phyloP scores from a whole-genome alignment of 2,329 filamentous ascomycete genomes.

The Aphanocladium album region DNA sequence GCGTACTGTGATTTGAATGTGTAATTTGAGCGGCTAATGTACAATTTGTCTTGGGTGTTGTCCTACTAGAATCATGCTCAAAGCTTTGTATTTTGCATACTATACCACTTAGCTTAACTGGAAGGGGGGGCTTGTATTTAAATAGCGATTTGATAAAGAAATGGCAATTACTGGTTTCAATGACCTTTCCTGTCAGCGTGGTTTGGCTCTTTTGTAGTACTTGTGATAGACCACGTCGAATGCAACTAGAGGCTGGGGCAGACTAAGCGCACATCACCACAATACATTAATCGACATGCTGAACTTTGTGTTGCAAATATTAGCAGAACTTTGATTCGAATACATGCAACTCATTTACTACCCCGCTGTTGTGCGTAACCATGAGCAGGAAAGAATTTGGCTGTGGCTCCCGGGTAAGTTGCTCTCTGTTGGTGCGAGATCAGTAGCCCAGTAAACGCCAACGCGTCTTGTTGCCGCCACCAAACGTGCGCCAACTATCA shows the following conservation, averaged over 20 bases:
- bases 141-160: background rate
- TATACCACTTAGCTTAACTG: conserved; percentile 3
- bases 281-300: no score
- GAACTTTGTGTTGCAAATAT: no score
- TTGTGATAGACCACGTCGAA: no score
- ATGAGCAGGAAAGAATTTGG: no score
- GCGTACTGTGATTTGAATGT: conserved; percentile 9
- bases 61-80: background rate
- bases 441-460: background rate
- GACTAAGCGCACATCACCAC: no score
- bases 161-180: background rate
- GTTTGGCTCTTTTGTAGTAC: no score
- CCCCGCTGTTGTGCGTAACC: no score
- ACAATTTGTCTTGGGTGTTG: conserved; percentile 6
- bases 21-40: conserved; percentile 6
- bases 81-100: conserved; percentile 13
- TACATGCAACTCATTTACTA: no score
- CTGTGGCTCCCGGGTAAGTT: background rate
- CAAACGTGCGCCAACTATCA: background rate
- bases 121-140: background rate
- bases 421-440: background rate
- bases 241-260: no score
- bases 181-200: no score
- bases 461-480: background rate
- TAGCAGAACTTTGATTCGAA: no score